Evolutionary conservation across 2,329 filamentous ascomycete species (phyloP), one percentile per base, ranked within the genome.

Genomic region (Cercospora zeina): DNA sequence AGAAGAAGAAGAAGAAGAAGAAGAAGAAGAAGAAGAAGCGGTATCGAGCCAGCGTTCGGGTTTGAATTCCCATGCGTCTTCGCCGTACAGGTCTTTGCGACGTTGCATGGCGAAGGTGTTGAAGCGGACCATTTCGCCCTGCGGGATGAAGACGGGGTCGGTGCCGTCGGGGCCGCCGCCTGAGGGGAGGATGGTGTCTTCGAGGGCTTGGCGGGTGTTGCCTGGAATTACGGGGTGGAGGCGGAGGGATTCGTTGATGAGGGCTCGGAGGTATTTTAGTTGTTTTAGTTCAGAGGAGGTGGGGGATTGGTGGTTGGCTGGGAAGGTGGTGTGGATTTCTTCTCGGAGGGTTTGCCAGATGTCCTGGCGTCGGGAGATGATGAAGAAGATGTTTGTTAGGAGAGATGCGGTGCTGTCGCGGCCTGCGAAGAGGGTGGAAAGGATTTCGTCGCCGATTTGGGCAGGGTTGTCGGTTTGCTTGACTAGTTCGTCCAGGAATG

Each of bases 161-260:
- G 65, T 69, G 45, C 77, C 77, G 54, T 77, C 74, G 1, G 72
- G 70, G 0, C 79, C 79, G 19, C 78, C 78, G 31, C 79, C 79
- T 1, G 67, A 72, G 4, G 79, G 79, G 1, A 81, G 73, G 3
- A 77, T 77, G 2, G 78, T 80, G 62, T 91, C 87, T 59, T 79
- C 81, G 14, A 91, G 81, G 14, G 89, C 83, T 19, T 86, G 78
- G 63, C 90, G 87, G 50, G 90, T 82, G 75, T 92, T 93, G 79
- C 89, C 90, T 2, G 90, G 89, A 1, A 93, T 88, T 10, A 84
- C 81, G 1, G 90, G 89, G 74, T 92, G 91, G 13, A 92, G 76
- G 13, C 90, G 86, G 65, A 92, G 82, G 16, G 0, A 58, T 54
- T 71, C 90, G 76, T 89, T 88, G 71, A 93, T 81, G 55, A 88